phyloP scores from a whole-genome alignment of 257 asterid species.

The Solanum boliviense region DNA sequence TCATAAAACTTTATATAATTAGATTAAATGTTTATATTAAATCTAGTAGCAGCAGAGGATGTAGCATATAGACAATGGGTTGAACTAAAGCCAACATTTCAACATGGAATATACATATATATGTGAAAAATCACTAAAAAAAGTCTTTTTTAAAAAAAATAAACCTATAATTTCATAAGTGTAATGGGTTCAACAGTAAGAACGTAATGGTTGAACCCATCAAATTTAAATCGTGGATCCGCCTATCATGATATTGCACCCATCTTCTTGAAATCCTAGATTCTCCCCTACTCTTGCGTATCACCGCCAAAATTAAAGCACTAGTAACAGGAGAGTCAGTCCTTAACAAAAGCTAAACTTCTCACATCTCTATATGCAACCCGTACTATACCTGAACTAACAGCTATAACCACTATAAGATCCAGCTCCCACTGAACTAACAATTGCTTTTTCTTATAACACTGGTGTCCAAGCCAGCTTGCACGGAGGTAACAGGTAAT shows the following conservation, averaged over 20 bases:
- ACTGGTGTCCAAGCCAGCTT: neutral
- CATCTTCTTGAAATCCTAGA: neutral
- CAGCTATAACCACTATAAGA: neutral
- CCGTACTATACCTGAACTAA: neutral
- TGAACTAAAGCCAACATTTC: neutral
- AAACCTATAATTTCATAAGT: neutral
- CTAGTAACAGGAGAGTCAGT: neutral
- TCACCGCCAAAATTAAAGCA: neutral
- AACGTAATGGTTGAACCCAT: neutral
- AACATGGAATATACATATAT: neutral
- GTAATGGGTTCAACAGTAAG: neutral
- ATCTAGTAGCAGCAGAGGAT: neutral
- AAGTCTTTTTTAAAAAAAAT: fast-evolving
- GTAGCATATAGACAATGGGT: neutral
- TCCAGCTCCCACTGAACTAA: neutral
- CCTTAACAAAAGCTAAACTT: neutral
- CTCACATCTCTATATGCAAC: neutral
- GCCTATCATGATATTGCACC: neutral
- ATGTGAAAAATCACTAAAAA: neutral
- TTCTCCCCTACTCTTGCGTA: neutral
- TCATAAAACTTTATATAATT: neutral
- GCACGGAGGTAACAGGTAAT: neutral
- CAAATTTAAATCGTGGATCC: neutral
- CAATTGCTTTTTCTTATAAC: neutral
- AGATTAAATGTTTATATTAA: neutral